Percentiles rank a stretch among this genome's conserved stretches.
These are phyloP conservation scores for Tulasnella calospora DNA, from an alignment of 768 basidiomycete genomes.

Conservation along the genomic window DNA sequence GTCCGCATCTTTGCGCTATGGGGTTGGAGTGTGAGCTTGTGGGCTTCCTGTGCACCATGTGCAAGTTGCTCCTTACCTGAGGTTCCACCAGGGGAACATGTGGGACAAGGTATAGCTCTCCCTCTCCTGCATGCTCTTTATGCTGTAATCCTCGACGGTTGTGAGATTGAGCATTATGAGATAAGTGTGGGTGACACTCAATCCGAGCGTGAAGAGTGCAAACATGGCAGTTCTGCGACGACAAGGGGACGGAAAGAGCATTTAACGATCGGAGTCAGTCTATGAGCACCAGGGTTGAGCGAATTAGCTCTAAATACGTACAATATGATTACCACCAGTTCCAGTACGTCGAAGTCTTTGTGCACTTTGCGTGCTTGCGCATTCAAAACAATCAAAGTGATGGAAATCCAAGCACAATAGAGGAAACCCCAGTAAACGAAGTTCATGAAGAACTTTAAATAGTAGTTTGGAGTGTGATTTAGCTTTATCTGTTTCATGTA, in stretches of 20 bases:
- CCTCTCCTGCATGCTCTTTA: slow-evolving; percentile 57
- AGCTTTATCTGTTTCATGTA: not conserved
- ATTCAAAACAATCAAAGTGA: slow-evolving; percentile 54
- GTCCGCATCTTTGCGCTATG: slow-evolving; percentile 31
- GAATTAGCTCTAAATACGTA: slow-evolving; percentile 40
- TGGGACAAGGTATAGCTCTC: slow-evolving; percentile 51
- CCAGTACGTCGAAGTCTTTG: slow-evolving; percentile 54
- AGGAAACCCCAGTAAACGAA: slow-evolving; percentile 62
- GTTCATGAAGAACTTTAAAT: slow-evolving; percentile 70
- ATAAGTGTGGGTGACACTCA: slow-evolving; percentile 55
- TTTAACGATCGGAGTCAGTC: not conserved
- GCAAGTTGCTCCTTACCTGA: slow-evolving; percentile 43
- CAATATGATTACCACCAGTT: slow-evolving; percentile 70
- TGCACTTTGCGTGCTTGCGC: slow-evolving; percentile 34
- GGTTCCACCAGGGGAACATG: slow-evolving; percentile 52
- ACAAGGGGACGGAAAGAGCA: not conserved
- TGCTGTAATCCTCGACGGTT: slow-evolving; percentile 71
- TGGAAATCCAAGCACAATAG: slow-evolving; percentile 60
- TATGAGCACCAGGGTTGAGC: not conserved
- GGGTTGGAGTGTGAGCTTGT: slow-evolving; percentile 36
- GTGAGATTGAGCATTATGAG: slow-evolving; percentile 62
- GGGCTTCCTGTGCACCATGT: not conserved
- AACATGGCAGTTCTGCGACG: slow-evolving; percentile 60
- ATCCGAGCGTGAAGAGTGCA: slow-evolving; percentile 56
- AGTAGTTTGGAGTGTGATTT: not conserved